Evolutionary conservation across 306 rosid genomes (phyloP), one percentile per base, ranked within the genome.

Genomic region (Arachis stenosperma): DNA sequence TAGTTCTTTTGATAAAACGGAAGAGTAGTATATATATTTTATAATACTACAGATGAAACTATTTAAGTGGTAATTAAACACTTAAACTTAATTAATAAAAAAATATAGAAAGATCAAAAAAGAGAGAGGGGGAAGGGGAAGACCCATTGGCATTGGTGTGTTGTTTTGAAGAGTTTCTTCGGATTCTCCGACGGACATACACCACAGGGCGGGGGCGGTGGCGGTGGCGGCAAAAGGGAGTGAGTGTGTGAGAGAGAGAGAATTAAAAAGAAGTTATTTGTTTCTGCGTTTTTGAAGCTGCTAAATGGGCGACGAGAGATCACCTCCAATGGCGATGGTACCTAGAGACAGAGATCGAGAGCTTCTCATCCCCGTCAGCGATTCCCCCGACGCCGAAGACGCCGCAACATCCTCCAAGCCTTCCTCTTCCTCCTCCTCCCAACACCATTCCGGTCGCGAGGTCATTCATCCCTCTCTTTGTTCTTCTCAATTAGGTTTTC

Each of bases 341-440:
- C 78, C 67, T 75, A 89, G 96, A 84, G 97, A 89, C 58, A 76
- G 87, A 80, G 97, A 92, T 84, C 93, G 89, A 13, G 96, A 92
- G 84, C 97, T 89, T 76, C 93, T 92, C 43, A 84, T 92, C 76
- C 93, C 96, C 51, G 92, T 89, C 41, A 87, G 88, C n/a, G 79
- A 85, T 15, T 9, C 81, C 39, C 72, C 62, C 59, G 71, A 43
- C 27, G 88, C 64, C 37, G 88, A 14, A 33, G 47, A 75, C 8
- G 56, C 72, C 10, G 76, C 77, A 2, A 53, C 82, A 1, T 77
- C 90, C 13, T 76, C 84, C 56, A 92, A 90, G 65, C 84, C 93
- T 0, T 80, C 92, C 0, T 78, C 88, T 0, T 84, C 96, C 1
- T 81, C 91, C 0, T 73, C 88, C 2, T 77, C 83, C 6, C 5